Conservation (phyloP, 2,329 filamentous ascomycete genomes). For the Nemania serpens region DNA sequence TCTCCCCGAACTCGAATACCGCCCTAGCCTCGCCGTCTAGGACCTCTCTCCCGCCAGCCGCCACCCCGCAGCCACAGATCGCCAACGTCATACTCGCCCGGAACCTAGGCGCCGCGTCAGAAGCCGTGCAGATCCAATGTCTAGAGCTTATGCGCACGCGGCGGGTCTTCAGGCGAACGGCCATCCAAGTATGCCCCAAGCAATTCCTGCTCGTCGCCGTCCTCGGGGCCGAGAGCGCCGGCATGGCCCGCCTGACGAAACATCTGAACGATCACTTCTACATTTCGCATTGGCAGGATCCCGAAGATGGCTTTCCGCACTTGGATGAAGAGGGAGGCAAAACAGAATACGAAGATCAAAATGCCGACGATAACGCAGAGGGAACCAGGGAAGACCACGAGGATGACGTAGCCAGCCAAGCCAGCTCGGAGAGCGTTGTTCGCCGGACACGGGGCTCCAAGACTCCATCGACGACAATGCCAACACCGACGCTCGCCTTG, state of each 20-base stretch:
- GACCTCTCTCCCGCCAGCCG: conserved; percentile 1
- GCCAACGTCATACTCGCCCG: conserved; percentile 84
- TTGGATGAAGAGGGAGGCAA: conserved; percentile 63
- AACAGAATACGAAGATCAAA: not conserved
- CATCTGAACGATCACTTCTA: conserved; percentile 83
- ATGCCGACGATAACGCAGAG: not conserved
- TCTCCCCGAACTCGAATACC: not conserved
- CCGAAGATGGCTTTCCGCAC: conserved; percentile 73
- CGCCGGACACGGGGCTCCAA: conserved; percentile 25
- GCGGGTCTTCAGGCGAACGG: conserved; percentile 75
- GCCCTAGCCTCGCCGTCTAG: conserved; percentile 12
- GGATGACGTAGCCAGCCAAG: conserved; percentile 17
- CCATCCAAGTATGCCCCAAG: conserved; percentile 74
- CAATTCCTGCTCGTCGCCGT: conserved; percentile 81
- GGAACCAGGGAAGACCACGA: not conserved
- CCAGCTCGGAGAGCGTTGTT: conserved; percentile 49
- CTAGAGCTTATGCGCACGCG: conserved; percentile 78
- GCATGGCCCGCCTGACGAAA: conserved; percentile 53
- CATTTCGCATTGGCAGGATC: conserved; percentile 83
- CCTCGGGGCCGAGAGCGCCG: conserved; percentile 48
- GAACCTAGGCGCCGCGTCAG: conserved; percentile 75
- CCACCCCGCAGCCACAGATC: conserved; percentile 49
- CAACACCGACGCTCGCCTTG: conserved; percentile 4
- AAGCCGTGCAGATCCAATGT: conserved; percentile 80
- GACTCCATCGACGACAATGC: conserved; percentile 18